Evolutionary conservation across 139 green algal genomes (phyloP).

Genomic region (Pleodorina starrii): DNA sequence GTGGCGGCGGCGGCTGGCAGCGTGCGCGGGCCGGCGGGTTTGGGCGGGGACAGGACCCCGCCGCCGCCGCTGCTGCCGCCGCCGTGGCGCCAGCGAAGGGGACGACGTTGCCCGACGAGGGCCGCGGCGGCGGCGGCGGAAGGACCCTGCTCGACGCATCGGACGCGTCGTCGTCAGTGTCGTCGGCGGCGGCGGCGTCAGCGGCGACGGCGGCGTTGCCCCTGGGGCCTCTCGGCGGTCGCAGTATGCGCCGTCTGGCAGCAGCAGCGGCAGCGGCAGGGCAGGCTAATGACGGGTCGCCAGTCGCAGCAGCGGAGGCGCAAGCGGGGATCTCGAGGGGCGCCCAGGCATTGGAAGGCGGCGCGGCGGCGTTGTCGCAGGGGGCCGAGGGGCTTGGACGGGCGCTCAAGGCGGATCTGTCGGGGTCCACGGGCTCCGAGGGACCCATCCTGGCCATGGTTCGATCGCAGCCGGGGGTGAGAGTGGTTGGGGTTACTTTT

Average conservation of each 20-base stretch:
- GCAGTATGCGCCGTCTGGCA: neutral
- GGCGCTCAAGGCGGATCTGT: neutral
- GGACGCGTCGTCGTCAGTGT: neutral
- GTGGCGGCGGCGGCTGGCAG: neutral
- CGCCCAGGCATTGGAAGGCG: neutral
- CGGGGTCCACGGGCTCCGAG: neutral
- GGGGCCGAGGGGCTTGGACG: neutral
- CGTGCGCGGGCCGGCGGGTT: neutral
- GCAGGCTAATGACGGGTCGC: too few relatives aligned
- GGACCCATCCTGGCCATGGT: slow-evolving; percentile 1
- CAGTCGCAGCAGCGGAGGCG: too few relatives aligned
- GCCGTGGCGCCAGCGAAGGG: neutral
- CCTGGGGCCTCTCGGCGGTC: neutral
- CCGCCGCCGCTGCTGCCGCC: neutral
- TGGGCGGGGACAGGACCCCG: neutral
- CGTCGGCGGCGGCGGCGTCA: neutral
- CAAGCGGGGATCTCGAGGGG: too few relatives aligned
- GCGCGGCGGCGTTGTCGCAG: neutral
- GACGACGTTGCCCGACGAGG: too few relatives aligned
- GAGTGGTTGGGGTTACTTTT: neutral
- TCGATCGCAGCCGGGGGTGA: neutral
- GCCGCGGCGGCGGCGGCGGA: neutral
- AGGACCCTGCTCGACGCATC: neutral
- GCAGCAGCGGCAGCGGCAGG: neutral
- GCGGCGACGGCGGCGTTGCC: neutral